Conservation (phyloP, 345 rosid genomes). For the Pelargonium nanum region DNA sequence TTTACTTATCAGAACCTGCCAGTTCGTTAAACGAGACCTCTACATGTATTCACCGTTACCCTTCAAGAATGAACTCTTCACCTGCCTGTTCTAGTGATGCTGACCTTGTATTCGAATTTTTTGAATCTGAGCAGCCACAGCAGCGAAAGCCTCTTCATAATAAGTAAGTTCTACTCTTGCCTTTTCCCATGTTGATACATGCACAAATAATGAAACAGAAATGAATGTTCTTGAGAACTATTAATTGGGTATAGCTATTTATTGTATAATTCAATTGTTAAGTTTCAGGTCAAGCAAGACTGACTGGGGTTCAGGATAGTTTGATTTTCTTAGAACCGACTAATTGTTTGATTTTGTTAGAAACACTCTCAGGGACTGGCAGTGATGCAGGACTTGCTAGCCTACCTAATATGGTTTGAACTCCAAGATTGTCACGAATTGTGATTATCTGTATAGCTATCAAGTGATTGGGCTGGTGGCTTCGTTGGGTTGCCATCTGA, state of each 20-base stretch:
- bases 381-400: not conserved
- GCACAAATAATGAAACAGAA: not conserved
- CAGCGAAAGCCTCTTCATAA: constrained; percentile 18
- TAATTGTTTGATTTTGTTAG: not conserved
- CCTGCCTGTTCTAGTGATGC: constrained; percentile 5
- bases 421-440: not conserved
- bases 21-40: not conserved
- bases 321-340: too few relatives aligned
- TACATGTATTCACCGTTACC: not conserved
- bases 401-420: not conserved
- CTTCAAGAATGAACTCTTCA: not conserved
- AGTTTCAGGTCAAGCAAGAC: too few relatives aligned
- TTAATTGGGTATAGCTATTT: not conserved
- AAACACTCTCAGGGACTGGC: not conserved
- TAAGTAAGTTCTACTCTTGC: constrained; percentile 14
- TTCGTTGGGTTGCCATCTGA: not conserved
- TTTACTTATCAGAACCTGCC: constrained; percentile 2
- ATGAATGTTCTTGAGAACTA: not conserved
- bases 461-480: too few relatives aligned
- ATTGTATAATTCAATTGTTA: too few relatives aligned
- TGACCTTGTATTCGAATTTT: constrained; percentile 21
- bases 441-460: not conserved
- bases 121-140: constrained; percentile 17
- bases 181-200: not conserved
- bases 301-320: not conserved